A percentile compares a stretch with the other conserved stretches of the same genome.
phyloP scores from a whole-genome alignment of 768 basidiomycete species.

The Cantharellus anzutake region DNA sequence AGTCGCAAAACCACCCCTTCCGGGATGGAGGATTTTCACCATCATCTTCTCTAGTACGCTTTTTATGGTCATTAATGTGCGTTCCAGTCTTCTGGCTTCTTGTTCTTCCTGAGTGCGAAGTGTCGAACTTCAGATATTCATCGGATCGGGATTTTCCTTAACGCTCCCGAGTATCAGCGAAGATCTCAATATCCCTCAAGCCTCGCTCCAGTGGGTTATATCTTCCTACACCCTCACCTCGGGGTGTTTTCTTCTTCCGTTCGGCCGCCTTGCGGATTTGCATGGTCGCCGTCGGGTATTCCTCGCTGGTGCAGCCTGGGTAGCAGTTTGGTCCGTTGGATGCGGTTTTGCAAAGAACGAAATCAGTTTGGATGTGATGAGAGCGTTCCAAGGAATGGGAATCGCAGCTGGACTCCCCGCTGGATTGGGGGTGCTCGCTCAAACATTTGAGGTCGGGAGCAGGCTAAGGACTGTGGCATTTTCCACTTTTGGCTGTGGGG shows the following conservation, averaged over 20 bases:
- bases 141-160: not conserved
- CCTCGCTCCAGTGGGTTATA: constrained; percentile 18
- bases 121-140: not conserved
- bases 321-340: constrained; percentile 38
- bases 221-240: constrained; percentile 16
- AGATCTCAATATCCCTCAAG: constrained; percentile 15
- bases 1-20: too few species aligned
- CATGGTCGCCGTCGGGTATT: constrained; percentile 59
- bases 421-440: constrained; percentile 66
- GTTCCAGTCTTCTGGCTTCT: too few species aligned
- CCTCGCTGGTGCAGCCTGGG: constrained; percentile 34
- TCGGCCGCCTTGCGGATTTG: constrained; percentile 63
- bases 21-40: too few species aligned
- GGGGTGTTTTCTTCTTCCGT: constrained; percentile 58
- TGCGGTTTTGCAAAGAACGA: constrained; percentile 44
- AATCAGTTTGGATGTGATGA: constrained; percentile 43
- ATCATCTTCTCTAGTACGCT: too few species aligned
- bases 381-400: constrained; percentile 69
- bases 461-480: constrained; percentile 55
- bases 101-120: too few species aligned
- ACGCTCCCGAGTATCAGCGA: constrained; percentile 15
- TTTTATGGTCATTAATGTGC: too few species aligned
- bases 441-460: constrained; percentile 47
- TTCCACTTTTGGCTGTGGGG: constrained; percentile 68
- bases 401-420: constrained; percentile 59